Conservation (phyloP, 805 yeast species). For the Myxozyma melibiosi region DNA sequence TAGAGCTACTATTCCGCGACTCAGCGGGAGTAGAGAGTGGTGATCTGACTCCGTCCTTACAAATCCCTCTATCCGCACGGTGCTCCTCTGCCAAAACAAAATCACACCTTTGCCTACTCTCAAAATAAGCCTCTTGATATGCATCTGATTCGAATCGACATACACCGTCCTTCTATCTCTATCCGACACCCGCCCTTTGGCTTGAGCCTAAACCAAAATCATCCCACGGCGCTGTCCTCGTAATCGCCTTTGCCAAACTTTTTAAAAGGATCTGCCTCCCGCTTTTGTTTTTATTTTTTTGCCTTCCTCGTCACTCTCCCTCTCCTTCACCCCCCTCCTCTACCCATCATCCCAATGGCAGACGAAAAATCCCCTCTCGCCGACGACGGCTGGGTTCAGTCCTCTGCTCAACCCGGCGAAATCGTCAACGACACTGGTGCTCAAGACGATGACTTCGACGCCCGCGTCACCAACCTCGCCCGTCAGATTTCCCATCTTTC, state of each 20-base stretch:
- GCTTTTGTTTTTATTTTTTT: neutral
- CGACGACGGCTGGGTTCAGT: conserved; percentile 9
- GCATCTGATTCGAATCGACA: no score
- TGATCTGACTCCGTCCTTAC: no score
- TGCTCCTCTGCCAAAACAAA: no score
- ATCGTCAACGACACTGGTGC: neutral
- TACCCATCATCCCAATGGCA: neutral
- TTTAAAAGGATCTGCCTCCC: neutral
- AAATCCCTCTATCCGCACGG: no score
- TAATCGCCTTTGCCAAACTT: neutral
- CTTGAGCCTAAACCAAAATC: no score
- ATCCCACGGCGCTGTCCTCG: no score
- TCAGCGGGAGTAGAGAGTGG: no score
- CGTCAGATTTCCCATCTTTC: conserved; percentile 33
- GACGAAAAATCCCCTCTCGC: conserved; percentile 5
- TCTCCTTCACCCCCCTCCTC: conserved; percentile 1
- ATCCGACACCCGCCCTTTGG: no score
- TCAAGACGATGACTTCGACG: conserved; percentile 21
- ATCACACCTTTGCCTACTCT: no score
- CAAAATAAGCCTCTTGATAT: no score
- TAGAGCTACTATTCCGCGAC: no score
- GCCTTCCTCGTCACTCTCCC: neutral
- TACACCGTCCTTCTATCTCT: no score
- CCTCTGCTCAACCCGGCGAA: conserved; percentile 3
- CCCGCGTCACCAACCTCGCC: conserved; percentile 29